Evolutionary conservation across 176 grass and related monocot genomes (phyloP).

Genomic region (Cenchrus purpureus): DNA sequence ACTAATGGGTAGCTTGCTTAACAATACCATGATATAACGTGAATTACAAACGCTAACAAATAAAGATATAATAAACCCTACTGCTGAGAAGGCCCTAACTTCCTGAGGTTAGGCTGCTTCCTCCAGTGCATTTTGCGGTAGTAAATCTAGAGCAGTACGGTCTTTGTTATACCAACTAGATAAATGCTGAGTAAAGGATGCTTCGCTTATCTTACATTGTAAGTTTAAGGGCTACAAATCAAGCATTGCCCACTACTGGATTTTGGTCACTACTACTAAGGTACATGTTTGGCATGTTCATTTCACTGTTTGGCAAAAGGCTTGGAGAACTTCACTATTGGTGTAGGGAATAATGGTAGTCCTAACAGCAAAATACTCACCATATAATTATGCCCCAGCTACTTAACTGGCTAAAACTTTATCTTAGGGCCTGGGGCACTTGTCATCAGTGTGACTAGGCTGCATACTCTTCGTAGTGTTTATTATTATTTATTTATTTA

Average conservation of each 20-base stretch:
- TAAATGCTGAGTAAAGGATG: no score
- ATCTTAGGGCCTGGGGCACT: not conserved
- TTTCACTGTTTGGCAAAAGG: not conserved
- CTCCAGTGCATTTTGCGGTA: not conserved
- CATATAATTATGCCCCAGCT: not conserved
- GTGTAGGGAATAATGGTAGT: not conserved
- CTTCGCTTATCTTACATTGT: not conserved
- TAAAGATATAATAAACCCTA: not conserved
- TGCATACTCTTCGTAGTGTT: not conserved
- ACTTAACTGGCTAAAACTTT: not conserved
- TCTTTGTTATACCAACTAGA: not conserved
- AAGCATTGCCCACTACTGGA: not conserved
- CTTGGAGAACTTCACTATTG: not conserved
- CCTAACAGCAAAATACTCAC: not conserved
- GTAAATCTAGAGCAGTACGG: not conserved
- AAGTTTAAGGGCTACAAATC: not conserved
- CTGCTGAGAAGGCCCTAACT: not conserved
- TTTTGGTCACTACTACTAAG: not conserved
- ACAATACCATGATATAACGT: no score
- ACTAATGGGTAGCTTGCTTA: not conserved
- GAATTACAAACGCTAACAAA: not conserved
- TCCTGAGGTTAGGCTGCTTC: not conserved
- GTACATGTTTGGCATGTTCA: not conserved
- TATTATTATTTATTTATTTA: no score
- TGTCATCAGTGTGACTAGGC: not conserved